A percentile compares a stretch with the other conserved stretches of the same genome.
phyloP scores from a whole-genome alignment of 192 early-diverging fungal genomes.

The Backusella australiensis region DNA sequence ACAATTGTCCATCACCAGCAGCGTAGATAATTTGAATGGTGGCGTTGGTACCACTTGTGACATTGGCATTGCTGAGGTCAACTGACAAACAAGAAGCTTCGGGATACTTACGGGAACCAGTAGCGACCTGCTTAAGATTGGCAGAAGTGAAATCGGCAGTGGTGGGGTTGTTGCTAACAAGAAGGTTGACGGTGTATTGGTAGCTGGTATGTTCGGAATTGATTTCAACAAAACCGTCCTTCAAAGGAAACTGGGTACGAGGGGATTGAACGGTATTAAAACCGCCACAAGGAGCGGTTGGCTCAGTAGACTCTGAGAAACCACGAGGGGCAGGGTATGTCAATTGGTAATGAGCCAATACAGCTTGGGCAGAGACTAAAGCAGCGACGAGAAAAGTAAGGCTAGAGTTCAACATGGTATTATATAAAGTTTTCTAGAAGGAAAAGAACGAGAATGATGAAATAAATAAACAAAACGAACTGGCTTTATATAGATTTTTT shows the following conservation, averaged over 20 bases:
- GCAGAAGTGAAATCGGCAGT: slow-evolving; percentile 37
- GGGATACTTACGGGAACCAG: slow-evolving; percentile 33
- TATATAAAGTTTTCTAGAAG: background rate
- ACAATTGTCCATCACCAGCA: slow-evolving; percentile 49
- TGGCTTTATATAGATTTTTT: background rate
- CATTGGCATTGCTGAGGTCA: slow-evolving; percentile 31
- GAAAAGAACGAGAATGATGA: background rate
- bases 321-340: slow-evolving; percentile 45
- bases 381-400: background rate
- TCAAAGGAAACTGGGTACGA: slow-evolving; percentile 45
- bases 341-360: slow-evolving; percentile 47
- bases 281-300: slow-evolving; percentile 49
- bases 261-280: slow-evolving; percentile 31
- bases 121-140: slow-evolving; percentile 14
- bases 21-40: slow-evolving; percentile 54
- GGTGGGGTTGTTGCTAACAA: slow-evolving; percentile 39
- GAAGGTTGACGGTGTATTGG: slow-evolving; percentile 39
- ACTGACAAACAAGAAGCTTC: slow-evolving; percentile 38
- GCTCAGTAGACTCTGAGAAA: slow-evolving; percentile 43
- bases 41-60: slow-evolving; percentile 45
- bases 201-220: slow-evolving; percentile 40
- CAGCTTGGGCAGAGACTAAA: slow-evolving; percentile 34
- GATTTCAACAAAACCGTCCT: slow-evolving; percentile 43
- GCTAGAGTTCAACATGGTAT: background rate
- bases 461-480: background rate